Conservation (phyloP, 2,329 filamentous ascomycete species). For the Claviceps sp. region DNA sequence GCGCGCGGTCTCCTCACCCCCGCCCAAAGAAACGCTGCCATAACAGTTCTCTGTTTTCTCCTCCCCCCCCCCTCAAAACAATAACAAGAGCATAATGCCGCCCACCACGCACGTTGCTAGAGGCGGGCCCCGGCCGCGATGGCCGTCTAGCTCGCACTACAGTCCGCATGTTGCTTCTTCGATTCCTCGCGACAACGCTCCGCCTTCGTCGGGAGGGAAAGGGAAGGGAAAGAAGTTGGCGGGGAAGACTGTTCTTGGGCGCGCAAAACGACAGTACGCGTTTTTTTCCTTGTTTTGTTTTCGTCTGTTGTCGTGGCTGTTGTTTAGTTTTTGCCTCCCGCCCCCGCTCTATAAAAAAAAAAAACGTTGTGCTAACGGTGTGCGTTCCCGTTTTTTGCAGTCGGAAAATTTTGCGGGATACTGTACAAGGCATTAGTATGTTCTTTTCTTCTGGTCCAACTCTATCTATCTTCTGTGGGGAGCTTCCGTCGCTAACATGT, state of each 20-base stretch:
- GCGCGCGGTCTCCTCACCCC: background rate
- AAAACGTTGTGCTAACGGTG: background rate
- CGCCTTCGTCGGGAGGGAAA: background rate
- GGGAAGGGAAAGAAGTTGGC: background rate
- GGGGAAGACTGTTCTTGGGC: slow-evolving; percentile 4
- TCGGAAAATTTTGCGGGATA: slow-evolving; percentile 9
- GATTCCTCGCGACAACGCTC: background rate
- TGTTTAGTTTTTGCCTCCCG: background rate
- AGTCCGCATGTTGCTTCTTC: no score
- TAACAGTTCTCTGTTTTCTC: background rate
- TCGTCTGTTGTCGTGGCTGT: background rate
- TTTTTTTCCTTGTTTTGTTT: background rate
- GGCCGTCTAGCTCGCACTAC: background rate
- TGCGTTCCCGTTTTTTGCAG: background rate
- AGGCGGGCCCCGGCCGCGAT: background rate
- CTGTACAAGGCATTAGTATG: slow-evolving; percentile 9
- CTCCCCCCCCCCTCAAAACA: background rate
- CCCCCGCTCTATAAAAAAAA: background rate
- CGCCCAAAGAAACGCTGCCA: background rate
- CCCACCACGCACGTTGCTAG: background rate
- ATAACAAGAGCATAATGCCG: background rate
- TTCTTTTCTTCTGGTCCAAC: background rate
- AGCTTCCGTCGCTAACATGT: background rate
- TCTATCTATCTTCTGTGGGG: no score
- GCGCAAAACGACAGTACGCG: slow-evolving; percentile 2